Evolutionary conservation across 164 flowering plant species (phyloP).

Genomic region (Santalum album): DNA sequence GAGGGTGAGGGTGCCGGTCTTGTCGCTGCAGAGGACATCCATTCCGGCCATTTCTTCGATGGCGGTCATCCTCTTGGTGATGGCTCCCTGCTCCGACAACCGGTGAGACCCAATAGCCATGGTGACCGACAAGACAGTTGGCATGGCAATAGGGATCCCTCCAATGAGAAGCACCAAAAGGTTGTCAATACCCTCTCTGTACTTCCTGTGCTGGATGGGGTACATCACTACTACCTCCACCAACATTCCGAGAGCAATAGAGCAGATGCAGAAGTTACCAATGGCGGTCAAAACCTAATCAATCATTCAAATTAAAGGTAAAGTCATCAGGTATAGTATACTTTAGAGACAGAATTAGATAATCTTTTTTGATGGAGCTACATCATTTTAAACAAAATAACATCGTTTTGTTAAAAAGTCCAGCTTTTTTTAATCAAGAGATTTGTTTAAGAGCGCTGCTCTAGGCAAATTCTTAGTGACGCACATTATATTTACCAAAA

Average conservation of each 20-base stretch:
- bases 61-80: constrained; percentile 4
- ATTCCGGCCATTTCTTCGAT: constrained; percentile 3
- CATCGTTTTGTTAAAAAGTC: too few species aligned
- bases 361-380: too few species aligned
- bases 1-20: background rate
- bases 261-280: constrained; percentile 3
- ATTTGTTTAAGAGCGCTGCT: too few species aligned
- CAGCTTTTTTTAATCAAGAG: too few species aligned
- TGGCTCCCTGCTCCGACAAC: constrained; percentile 3
- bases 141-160: constrained; percentile 3
- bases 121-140: constrained; percentile 4
- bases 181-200: constrained; percentile 4
- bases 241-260: constrained; percentile 1
- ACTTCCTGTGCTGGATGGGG: background rate
- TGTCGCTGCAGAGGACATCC: constrained; percentile 5
- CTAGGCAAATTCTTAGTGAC: too few species aligned
- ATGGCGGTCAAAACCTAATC: too few species aligned
- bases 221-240: background rate
- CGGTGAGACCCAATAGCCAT: constrained; percentile 6
- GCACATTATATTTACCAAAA: too few species aligned
- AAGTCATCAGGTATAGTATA: too few species aligned
- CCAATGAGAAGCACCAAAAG: background rate
- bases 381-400: too few species aligned
- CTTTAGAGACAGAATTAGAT: too few species aligned
- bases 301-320: too few species aligned